Evolutionary conservation across 305 asterid species (phyloP), one percentile per base, ranked within the genome.

Genomic region (Plantago coronopus): DNA sequence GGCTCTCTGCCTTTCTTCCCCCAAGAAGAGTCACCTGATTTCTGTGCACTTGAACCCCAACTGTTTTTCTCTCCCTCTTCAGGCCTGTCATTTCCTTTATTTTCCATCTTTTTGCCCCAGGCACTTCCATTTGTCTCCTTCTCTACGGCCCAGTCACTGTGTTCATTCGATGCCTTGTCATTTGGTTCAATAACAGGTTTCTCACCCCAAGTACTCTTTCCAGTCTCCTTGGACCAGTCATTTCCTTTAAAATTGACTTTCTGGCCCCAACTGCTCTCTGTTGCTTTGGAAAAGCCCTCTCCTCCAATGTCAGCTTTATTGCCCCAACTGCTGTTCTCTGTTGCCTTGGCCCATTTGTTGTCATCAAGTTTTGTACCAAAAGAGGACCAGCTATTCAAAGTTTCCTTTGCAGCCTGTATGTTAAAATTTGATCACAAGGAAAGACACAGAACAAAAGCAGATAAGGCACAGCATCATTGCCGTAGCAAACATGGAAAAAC

Each of bases 41-140:
- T 64, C 5, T 47, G 20, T n/a, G 64, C 59, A 27, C 47, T 22
- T 42, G 46, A 55, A 12, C 56, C 46, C 65, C 55, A 47, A 17
- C 44, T 64, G 20, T 43, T 25, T 19, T 17, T 15, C 29, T 38
- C 45, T 16, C 47, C 38, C 57, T 61, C 20, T 25, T 29, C 17
- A 14, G 21, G 3, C 83, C 77, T 69, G 17, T 48, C 71, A 37
- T 67, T 58, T 57, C 48, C 78, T 54, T 49, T 72, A 64, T 77
- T 48, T 42, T 54, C 75, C 12, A 13, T 61, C 81, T 69, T 79
- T 57, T 62, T 61, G 11, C 72, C 85, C 96, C 79, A 76, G 7
- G 61, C 60, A 42, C 67, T 59, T 57, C 49, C 40, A 15, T 60
- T 59, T 0, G 70, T 15, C 45, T 57, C 59, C 34, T 55, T 55